Percentiles rank a stretch among this genome's conserved stretches.
Evolutionary conservation across 2,329 filamentous ascomycete genomes (phyloP).

Genomic region (Apiospora marii): DNA sequence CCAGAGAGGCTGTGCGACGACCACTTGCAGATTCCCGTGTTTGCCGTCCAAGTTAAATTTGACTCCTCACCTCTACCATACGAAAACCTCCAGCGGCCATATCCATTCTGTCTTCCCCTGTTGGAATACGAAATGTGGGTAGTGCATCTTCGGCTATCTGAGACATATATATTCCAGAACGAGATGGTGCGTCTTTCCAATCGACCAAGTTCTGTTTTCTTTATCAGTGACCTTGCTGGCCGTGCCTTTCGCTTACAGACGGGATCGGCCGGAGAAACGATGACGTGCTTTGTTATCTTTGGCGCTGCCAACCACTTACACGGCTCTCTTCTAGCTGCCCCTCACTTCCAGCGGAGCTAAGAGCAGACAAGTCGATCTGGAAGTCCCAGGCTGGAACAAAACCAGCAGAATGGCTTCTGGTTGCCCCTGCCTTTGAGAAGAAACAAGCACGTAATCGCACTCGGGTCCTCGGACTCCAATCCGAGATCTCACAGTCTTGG

Average conservation of each 20-base stretch:
- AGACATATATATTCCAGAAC: neutral
- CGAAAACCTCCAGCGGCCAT: neutral
- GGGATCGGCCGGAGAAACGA: neutral
- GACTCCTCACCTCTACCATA: neutral
- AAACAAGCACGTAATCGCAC: neutral
- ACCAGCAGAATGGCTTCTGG: neutral
- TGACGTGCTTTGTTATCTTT: slow-evolving; percentile 5
- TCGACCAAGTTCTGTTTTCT: neutral
- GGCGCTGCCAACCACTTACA: neutral
- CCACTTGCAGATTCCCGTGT: neutral
- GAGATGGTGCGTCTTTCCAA: neutral
- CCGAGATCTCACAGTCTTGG: neutral
- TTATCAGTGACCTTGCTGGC: neutral
- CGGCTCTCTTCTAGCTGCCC: neutral
- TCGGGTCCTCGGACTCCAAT: neutral
- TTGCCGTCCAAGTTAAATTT: neutral
- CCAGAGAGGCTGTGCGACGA: neutral
- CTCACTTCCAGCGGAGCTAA: neutral
- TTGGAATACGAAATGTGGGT: no score
- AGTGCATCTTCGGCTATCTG: slow-evolving; percentile 10
- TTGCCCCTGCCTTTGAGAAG: neutral
- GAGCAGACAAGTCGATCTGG: no score
- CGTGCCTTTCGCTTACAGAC: neutral
- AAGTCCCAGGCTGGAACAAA: neutral
- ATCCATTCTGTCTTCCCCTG: neutral